Evolutionary conservation across 1,284 basidiomycete genomes (phyloP), one percentile per base, ranked within the genome.

Genomic region (Cutaneotrichosporon cavernicola): DNA sequence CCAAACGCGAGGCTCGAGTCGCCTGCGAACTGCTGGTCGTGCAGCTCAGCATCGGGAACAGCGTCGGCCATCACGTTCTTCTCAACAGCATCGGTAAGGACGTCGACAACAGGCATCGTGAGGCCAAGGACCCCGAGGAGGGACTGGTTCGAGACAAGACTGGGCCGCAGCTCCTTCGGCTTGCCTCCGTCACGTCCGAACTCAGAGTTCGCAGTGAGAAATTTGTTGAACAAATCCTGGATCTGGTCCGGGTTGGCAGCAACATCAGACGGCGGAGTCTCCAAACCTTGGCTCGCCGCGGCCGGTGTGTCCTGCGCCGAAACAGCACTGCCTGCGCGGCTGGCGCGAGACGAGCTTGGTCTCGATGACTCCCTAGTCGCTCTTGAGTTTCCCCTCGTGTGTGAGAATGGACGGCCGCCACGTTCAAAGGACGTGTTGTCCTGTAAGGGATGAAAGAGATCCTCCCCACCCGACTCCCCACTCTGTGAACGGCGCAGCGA

Each of bases 401-500:
- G 36, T 3, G 36, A 36, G 9, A 4, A 36, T 9, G 9, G 9
- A 13, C 36, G 36, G 9, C 36, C 36, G 34, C 58, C 49, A 7
- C 63, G 70, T 68, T 74, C 76, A 56, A 66, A 73, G 7, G 71
- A 77, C 9, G 57, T 67, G 36, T 71, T 69, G 40, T 69, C 61
- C 30, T 51, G 47, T 30, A 65, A 60, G 5, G 49, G 49, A 22
- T 50, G 49, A 26, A 21, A 14, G 21, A 21, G 30, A 22, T 21
- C 49, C 10, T 16, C 10, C 10, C 10, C 49, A 26, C 49, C 26
- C 22, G n/a, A 10, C 21, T 34, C 36, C 7, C 31, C 36, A 5
- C 26, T 26, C 26, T 56, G 55, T 5, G 53, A 21, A 2, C 21
- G 16, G 7, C 36, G 56, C n/a, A 57, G 18, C 7, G 18, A 30